Percentiles rank a stretch among this genome's conserved stretches.
These are phyloP conservation scores for Venustampulla echinocandica DNA, from an alignment of 495 filamentous ascomycete genomes.

Conservation along the genomic window DNA sequence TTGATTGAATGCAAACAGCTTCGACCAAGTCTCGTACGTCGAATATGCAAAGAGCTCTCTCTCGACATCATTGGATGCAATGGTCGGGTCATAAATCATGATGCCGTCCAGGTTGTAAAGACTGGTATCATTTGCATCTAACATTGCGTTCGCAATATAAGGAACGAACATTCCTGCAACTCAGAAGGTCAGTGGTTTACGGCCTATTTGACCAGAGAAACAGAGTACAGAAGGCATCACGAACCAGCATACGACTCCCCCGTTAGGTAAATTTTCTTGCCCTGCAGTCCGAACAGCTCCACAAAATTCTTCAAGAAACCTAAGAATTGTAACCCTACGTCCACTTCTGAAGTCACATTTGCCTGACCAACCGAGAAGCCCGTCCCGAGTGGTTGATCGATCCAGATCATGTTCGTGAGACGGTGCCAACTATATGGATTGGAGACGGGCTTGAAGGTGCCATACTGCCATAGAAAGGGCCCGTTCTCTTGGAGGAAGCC, in stretches of 20 bases:
- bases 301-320: slow-evolving; percentile 67
- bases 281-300: slow-evolving; percentile 54
- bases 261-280: slow-evolving; percentile 57
- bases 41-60: slow-evolving; percentile 3
- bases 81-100: slow-evolving; percentile 55
- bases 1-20: slow-evolving; percentile 17
- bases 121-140: slow-evolving; percentile 54
- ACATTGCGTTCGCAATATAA: slow-evolving; percentile 66
- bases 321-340: slow-evolving; percentile 58
- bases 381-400: slow-evolving; percentile 71
- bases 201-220: too few species aligned
- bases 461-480: slow-evolving; percentile 64
- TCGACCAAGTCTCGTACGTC: slow-evolving; percentile 9
- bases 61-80: slow-evolving; percentile 13
- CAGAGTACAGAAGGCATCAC: too few species aligned
- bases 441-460: slow-evolving; percentile 50
- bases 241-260: slow-evolving; percentile 67
- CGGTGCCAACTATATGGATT: slow-evolving; percentile 67
- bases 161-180: slow-evolving; percentile 74
- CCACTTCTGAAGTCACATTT: slow-evolving; percentile 51
- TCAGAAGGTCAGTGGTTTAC: too few species aligned
- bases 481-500: slow-evolving; percentile 71
- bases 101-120: slow-evolving; percentile 62
- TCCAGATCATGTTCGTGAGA: slow-evolving; percentile 66
- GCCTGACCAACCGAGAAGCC: slow-evolving; percentile 59